A percentile compares a stretch with the other conserved stretches of the same genome.
These are phyloP conservation scores for Colletotrichum sp. DNA, from an alignment of 2,329 filamentous ascomycete species.

Conservation along the genomic window DNA sequence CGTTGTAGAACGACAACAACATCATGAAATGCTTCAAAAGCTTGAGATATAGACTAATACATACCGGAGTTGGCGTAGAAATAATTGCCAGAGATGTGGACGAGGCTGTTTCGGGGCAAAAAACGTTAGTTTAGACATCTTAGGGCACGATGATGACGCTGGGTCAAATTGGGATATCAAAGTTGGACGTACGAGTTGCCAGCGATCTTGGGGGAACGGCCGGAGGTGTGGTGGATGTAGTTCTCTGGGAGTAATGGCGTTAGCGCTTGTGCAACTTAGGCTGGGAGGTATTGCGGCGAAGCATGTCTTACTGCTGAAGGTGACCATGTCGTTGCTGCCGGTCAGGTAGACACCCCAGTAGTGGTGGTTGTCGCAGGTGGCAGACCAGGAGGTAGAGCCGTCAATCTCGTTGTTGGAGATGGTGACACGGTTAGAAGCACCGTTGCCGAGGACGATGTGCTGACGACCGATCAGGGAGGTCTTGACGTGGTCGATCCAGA, in stretches of 20 bases:
- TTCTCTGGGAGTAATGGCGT: conserved; percentile 38
- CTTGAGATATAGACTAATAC: not conserved
- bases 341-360: conserved; percentile 66
- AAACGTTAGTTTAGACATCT: not conserved
- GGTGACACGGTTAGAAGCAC: conserved; percentile 58
- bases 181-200: conserved; percentile 47
- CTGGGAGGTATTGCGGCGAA: not conserved
- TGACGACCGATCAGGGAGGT: conserved; percentile 64
- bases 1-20: too few species aligned
- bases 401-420: conserved; percentile 67
- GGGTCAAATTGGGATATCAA: not conserved
- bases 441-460: conserved; percentile 63
- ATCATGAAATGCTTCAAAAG: not conserved
- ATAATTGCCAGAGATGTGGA: not conserved
- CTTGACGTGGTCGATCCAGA: conserved; percentile 61
- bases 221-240: conserved; percentile 64
- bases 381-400: conserved; percentile 57
- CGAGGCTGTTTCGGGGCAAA: not conserved
- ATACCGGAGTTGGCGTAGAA: not conserved
- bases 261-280: not conserved
- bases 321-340: conserved; percentile 61
- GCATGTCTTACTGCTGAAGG: conserved; percentile 46
- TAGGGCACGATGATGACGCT: not conserved
- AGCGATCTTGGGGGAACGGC: conserved; percentile 61
- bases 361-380: conserved; percentile 62